Base-by-base conservation (phyloP, 2,329 filamentous ascomycete species). In the Lecanicillium sp. region DNA sequence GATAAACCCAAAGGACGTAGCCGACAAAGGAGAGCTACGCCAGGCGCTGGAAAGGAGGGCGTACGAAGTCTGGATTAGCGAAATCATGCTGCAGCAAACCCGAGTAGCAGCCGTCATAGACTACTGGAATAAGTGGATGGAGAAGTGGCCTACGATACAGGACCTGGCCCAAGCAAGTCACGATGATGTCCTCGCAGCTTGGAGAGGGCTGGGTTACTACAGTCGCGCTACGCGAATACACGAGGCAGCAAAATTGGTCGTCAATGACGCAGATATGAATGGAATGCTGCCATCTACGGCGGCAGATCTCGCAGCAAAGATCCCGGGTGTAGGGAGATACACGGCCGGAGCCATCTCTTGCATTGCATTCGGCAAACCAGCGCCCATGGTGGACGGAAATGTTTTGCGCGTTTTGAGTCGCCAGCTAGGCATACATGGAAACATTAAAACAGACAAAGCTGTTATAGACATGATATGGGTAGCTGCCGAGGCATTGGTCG, bases 31-130 rank as follows among this genome's bases (percentile, higher is more conserved):
- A 2, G 44, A 51, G 2, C 57, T 71, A 8, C 63, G 63, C 20
- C 33, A 42, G n/a, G 54, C 53, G 3, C 59, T 79, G 9, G 68
- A 71, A 42, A 65, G 59, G 20, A 69, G 77, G 34, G 77, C 76
- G 2, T 81, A 81, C 57, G 69, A 80, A 52, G 76, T 81, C 33
- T 80, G 76, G 73, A 78, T 81, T 51, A 76, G 71, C 50, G 77
- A 81, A 58, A 73, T 80, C 47, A 81, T 81, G 77, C 65, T 80
- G 9, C 77, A 81, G 53, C 77, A 81, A 56, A 81, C 77, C 2
- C 72, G 77, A 19, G 77, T 81, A 4, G 67, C 71, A 3, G 71
- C 70, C 6, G 77, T 80, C 1, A 71, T 79, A 15, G 73, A 71
- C 35, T 81, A 81, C 52, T 81, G 76, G 72, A 74, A 70, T 20